Percentiles rank a stretch among this genome's conserved stretches.
Conservation (phyloP, 805 yeast species). For the Yamadazyma nakazawae region DNA sequence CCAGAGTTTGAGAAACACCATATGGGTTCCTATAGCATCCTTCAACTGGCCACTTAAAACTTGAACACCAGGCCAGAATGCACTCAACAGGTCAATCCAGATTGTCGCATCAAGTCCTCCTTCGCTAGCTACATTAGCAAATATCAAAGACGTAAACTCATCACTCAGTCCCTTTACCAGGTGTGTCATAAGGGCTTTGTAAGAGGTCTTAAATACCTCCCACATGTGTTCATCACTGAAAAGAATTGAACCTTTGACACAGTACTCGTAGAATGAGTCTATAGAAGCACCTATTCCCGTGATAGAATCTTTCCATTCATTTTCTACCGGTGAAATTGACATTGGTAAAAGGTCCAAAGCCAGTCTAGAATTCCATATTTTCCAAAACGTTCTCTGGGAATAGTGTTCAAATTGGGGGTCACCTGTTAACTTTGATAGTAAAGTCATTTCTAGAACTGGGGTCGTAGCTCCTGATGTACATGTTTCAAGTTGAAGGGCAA, state of each 20-base stretch:
- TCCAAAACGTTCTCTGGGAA: constrained; percentile 60
- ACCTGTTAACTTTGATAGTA: constrained; percentile 71
- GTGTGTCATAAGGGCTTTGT: constrained; percentile 49
- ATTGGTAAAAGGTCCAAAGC: constrained; percentile 67
- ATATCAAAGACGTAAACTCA: constrained; percentile 31
- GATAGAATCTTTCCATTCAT: constrained; percentile 53
- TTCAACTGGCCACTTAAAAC: constrained; percentile 72
- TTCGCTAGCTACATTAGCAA: constrained; percentile 56
- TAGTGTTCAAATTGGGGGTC: constrained; percentile 65
- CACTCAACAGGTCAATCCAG: constrained; percentile 87
- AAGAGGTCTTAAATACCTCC: constrained; percentile 48
- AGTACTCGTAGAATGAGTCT: constrained; percentile 88
- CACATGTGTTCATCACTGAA: constrained; percentile 66
- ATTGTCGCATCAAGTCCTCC: constrained; percentile 48
- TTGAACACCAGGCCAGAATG: constrained; percentile 85
- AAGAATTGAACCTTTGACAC: constrained; percentile 70
- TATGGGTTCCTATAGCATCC: constrained; percentile 61
- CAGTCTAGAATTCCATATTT: constrained; percentile 67
- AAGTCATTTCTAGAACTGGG: constrained; percentile 74
- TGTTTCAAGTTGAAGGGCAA: constrained; percentile 53
- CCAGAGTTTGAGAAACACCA: constrained; percentile 74
- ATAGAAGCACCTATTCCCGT: constrained; percentile 90
- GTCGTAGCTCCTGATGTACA: constrained; percentile 88
- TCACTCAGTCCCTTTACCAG: constrained; percentile 33
- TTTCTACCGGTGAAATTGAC: constrained; percentile 61